These are phyloP conservation scores for Hanseniaspora lindneri DNA, from an alignment of 805 yeast genomes.

Conservation along the genomic window DNA sequence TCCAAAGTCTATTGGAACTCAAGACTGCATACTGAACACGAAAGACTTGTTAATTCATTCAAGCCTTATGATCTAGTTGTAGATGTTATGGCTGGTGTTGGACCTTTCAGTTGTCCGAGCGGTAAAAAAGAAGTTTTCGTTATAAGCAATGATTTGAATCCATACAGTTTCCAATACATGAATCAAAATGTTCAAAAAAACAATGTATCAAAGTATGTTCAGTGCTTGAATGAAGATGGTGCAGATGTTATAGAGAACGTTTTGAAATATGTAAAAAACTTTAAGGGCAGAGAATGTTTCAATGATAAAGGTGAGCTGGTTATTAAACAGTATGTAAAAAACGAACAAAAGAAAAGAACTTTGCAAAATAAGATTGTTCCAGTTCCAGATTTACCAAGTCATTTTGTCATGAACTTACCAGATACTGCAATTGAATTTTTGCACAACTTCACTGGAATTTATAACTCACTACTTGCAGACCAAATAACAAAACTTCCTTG, in stretches of 20 bases:
- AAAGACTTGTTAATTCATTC: slow-evolving; percentile 54
- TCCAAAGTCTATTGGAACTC: slow-evolving; percentile 96
- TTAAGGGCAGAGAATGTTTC: not conserved
- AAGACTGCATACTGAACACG: slow-evolving; percentile 86
- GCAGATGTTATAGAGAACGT: slow-evolving; percentile 56
- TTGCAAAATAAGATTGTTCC: slow-evolving; percentile 20
- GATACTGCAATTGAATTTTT: slow-evolving; percentile 80
- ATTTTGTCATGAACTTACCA: slow-evolving; percentile 92
- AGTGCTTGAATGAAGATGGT: slow-evolving; percentile 67
- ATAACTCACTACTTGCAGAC: slow-evolving; percentile 33
- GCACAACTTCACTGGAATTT: slow-evolving; percentile 66
- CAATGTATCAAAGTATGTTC: slow-evolving; percentile 48
- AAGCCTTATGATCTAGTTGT: slow-evolving; percentile 63
- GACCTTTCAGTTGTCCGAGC: slow-evolving; percentile 95
- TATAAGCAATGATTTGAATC: slow-evolving; percentile 87
- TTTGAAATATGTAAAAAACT: slow-evolving; percentile 31
- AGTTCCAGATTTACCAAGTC: slow-evolving; percentile 48
- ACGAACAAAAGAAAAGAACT: slow-evolving; percentile 25
- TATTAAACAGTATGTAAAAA: slow-evolving; percentile 31
- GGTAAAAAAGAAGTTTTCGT: slow-evolving; percentile 72
- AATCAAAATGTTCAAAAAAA: slow-evolving; percentile 51
- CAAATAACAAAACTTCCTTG: slow-evolving; percentile 46
- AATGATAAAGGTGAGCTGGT: slow-evolving; percentile 30
- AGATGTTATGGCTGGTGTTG: slow-evolving; percentile 98
- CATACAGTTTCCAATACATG: slow-evolving; percentile 66